These are phyloP conservation scores for button mushroom (Agaricus bisporus) DNA, from an alignment of 768 basidiomycete genomes.

Conservation along the genomic window DNA sequence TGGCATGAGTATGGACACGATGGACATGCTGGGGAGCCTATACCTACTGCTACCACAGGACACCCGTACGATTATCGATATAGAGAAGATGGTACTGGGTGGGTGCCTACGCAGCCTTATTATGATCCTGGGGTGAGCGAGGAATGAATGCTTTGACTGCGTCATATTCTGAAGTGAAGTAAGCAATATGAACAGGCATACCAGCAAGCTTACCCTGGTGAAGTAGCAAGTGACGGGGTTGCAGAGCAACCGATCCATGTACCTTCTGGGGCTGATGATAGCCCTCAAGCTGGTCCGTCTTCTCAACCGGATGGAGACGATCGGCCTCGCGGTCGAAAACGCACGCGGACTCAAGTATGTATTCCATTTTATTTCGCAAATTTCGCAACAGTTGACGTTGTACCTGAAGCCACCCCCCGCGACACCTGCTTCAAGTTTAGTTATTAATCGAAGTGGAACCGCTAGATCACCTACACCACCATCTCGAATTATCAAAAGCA, in stretches of 20 bases:
- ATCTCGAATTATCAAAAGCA: conserved; percentile 78
- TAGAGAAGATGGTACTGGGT: conserved; percentile 48
- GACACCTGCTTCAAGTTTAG: conserved; percentile 58
- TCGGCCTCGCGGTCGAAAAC: conserved; percentile 62
- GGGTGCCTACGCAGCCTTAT: conserved; percentile 44
- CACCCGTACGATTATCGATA: conserved; percentile 62
- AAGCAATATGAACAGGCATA: conserved; percentile 49
- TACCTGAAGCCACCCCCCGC: conserved; percentile 49
- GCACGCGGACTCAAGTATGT: conserved; percentile 52
- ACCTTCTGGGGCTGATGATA: conserved; percentile 18
- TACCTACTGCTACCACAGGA: conserved; percentile 36
- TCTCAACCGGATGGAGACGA: conserved; percentile 20
- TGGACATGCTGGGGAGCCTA: conserved; percentile 34
- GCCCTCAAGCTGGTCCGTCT: conserved; percentile 12
- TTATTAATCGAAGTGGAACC: conserved; percentile 60
- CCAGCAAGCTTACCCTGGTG: conserved; percentile 17
- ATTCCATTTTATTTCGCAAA: conserved; percentile 2
- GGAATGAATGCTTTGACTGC: not conserved
- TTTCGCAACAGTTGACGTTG: not conserved
- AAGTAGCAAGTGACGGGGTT: conserved; percentile 8
- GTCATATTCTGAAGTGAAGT: not conserved
- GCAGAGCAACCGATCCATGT: conserved; percentile 21
- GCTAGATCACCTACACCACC: conserved; percentile 83
- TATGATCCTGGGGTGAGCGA: conserved; percentile 50
- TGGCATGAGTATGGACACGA: conserved; percentile 48